These are phyloP conservation scores for Ambispora gerdemannii DNA, from an alignment of 192 early-diverging fungal species.

Conservation along the genomic window DNA sequence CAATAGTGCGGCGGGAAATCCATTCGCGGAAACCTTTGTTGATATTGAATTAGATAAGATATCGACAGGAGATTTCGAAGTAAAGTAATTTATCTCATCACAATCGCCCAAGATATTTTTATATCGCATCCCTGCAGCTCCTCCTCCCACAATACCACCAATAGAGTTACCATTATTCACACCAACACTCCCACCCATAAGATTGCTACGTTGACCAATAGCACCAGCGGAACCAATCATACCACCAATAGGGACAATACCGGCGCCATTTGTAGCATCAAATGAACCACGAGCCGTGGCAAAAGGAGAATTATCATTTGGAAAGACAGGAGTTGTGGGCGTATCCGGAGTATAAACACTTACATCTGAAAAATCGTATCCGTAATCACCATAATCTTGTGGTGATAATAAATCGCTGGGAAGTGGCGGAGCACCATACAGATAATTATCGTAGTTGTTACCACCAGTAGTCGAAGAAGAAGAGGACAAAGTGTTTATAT, in stretches of 20 bases:
- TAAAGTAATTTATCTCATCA: conserved; percentile 42
- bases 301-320: conserved; percentile 38
- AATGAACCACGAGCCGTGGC: conserved; percentile 35
- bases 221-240: conserved; percentile 32
- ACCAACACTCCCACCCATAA: too few relatives aligned
- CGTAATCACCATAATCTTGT: conserved; percentile 49
- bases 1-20: conserved; percentile 46
- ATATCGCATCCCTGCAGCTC: conserved; percentile 32
- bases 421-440: conserved; percentile 42
- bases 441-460: conserved; percentile 44
- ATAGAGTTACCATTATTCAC: too few relatives aligned
- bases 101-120: conserved; percentile 41
- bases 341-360: conserved; percentile 41
- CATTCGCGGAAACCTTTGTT: conserved; percentile 36
- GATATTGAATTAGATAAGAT: conserved; percentile 18
- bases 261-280: conserved; percentile 36
- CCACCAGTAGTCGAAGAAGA: too few relatives aligned
- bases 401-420: conserved; percentile 58
- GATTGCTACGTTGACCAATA: too few relatives aligned
- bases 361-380: conserved; percentile 51
- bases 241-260: conserved; percentile 36
- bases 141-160: conserved; percentile 14
- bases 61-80: conserved; percentile 48
- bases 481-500: conserved; percentile 26
- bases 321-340: conserved; percentile 43